These are phyloP conservation scores for Ilex asprella DNA, from an alignment of 257 asterid genomes.

Conservation along the genomic window DNA sequence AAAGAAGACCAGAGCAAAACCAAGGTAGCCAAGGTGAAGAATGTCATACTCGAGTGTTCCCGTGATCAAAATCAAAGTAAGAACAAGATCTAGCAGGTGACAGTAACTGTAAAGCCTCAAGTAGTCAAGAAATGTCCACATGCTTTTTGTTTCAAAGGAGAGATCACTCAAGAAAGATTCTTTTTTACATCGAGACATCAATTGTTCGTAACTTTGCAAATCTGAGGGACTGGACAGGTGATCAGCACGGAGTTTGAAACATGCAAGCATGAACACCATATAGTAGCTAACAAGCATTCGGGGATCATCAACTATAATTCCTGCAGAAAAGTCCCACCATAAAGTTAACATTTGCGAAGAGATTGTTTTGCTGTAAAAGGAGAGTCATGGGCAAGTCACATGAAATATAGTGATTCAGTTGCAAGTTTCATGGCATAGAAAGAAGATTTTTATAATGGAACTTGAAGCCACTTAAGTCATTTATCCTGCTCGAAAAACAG, in stretches of 20 bases:
- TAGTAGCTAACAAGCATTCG: conserved; percentile 82
- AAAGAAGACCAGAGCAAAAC: conserved; percentile 90
- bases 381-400: no score
- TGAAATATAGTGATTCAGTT: no score
- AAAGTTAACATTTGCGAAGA: no score
- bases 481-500: no score
- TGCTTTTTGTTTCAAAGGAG: conserved; percentile 93
- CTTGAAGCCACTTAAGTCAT: no score
- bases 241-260: conserved; percentile 93
- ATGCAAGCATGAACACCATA: conserved; percentile 81
- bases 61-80: conserved; percentile 75
- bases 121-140: conserved; percentile 97
- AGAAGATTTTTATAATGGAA: no score
- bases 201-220: conserved; percentile 61
- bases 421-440: no score
- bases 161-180: conserved; percentile 91
- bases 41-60: conserved; percentile 98
- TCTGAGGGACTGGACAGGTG: conserved; percentile 63
- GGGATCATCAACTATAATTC: conserved; percentile 88
- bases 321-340: conserved; percentile 23
- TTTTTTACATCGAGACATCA: conserved; percentile 82
- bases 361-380: no score
- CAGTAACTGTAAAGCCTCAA: conserved; percentile 97
- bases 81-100: conserved; percentile 95
- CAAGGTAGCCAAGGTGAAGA: conserved; percentile 95